These are phyloP conservation scores for Wickerhamiella slavikovae DNA, from an alignment of 805 yeast species.

Conservation along the genomic window DNA sequence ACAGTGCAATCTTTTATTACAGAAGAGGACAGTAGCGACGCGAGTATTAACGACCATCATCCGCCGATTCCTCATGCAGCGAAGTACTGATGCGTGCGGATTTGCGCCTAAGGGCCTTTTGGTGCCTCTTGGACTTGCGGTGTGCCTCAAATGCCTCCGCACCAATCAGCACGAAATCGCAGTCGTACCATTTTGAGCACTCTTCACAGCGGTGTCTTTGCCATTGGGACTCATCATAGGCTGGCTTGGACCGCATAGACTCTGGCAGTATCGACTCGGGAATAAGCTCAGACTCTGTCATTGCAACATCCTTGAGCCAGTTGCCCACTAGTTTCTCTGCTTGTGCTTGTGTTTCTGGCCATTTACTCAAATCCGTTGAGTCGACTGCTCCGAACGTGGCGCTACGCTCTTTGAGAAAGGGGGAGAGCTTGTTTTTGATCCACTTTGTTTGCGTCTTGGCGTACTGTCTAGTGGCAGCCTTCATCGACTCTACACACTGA, in stretches of 20 bases:
- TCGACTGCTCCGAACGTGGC: constrained; percentile 50
- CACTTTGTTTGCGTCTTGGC: constrained; percentile 80
- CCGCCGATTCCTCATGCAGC: too few species aligned
- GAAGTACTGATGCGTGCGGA: too few species aligned
- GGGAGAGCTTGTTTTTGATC: constrained; percentile 53
- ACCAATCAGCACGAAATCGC: constrained; percentile 50
- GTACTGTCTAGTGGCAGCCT: constrained; percentile 62
- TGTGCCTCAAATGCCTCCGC: too few species aligned
- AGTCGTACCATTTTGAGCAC: constrained; percentile 33
- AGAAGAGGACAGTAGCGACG: not conserved
- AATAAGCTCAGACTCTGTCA: too few species aligned
- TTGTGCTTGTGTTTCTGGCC: too few species aligned
- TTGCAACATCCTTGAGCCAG: too few species aligned
- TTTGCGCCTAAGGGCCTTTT: too few species aligned
- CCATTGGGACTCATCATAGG: constrained; percentile 26
- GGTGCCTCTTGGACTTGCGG: too few species aligned
- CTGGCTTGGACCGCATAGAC: too few species aligned
- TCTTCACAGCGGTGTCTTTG: constrained; percentile 44
- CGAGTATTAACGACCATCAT: too few species aligned
- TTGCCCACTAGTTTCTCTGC: too few species aligned
- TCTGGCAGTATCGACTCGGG: too few species aligned
- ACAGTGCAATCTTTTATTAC: not conserved
- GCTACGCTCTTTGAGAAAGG: constrained; percentile 37
- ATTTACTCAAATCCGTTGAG: constrained; percentile 47
- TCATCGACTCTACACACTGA: constrained; percentile 55